Evolutionary conservation across 2,329 filamentous ascomycete genomes (phyloP).

Genomic region (Pezicula neosporulosa): DNA sequence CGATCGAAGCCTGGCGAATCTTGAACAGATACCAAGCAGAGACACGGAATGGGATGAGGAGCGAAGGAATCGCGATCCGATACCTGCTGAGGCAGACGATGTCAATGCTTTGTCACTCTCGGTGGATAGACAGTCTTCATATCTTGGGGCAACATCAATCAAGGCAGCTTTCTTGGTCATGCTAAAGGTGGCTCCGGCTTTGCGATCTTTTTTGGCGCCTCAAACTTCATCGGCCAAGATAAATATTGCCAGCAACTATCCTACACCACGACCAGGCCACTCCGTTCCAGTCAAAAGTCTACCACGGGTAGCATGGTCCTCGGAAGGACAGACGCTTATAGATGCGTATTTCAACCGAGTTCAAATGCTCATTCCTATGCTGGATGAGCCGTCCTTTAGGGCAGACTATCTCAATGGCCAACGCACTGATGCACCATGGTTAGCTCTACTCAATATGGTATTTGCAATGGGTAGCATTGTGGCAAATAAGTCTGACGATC

Average conservation of each 20-base stretch:
- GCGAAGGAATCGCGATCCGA: conserved; percentile 47
- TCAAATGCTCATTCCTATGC: conserved; percentile 69
- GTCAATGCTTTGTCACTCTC: conserved; percentile 63
- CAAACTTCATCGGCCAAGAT: conserved; percentile 16
- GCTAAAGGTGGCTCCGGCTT: conserved; percentile 45
- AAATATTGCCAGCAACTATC: conserved; percentile 18
- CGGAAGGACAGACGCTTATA: conserved; percentile 65
- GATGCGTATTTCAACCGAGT: conserved; percentile 75
- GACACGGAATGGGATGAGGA: conserved; percentile 68
- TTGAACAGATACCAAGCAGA: conserved; percentile 67
- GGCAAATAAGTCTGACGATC: conserved; percentile 56
- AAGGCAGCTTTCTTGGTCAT: conserved; percentile 73
- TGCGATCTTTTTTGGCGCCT: conserved; percentile 40
- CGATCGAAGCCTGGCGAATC: conserved; percentile 39
- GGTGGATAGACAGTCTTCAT: conserved; percentile 59
- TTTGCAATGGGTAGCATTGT: conserved; percentile 73
- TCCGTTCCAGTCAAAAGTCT: conserved; percentile 30
- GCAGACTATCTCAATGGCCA: conserved; percentile 60
- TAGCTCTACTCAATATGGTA: conserved; percentile 71
- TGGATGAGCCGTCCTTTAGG: conserved; percentile 69
- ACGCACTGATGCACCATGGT: conserved; percentile 65
- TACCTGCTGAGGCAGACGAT: conserved; percentile 65
- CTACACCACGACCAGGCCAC: conserved; percentile 27
- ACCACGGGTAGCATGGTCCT: conserved; percentile 48
- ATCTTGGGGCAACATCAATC: conserved; percentile 71